These are phyloP conservation scores for Aspergillus biplanus DNA, from an alignment of 495 filamentous ascomycete species.

Conservation along the genomic window DNA sequence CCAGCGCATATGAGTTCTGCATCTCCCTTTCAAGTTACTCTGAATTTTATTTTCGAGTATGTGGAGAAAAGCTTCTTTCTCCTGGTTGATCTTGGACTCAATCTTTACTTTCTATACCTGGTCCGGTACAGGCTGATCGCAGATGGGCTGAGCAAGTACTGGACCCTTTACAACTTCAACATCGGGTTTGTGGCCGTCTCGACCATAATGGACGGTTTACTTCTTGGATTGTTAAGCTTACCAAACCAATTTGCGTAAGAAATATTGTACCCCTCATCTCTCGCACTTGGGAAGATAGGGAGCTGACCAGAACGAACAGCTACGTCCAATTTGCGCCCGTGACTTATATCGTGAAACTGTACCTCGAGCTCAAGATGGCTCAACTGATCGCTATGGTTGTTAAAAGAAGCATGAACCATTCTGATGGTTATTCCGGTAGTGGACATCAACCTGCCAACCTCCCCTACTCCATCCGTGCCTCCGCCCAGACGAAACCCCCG, in stretches of 20 bases:
- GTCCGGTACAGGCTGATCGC: conserved; percentile 49
- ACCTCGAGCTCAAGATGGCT: conserved; percentile 59
- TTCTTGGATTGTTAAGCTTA: neutral
- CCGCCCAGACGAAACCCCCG: neutral
- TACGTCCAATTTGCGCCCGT: conserved; percentile 59
- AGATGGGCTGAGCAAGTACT: conserved; percentile 54
- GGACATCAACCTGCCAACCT: conserved; percentile 4
- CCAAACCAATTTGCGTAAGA: conserved; percentile 13
- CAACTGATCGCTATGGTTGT: conserved; percentile 41
- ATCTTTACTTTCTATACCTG: conserved; percentile 51
- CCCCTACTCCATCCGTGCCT: conserved; percentile 1
- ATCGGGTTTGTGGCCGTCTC: conserved; percentile 51
- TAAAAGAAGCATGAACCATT: conserved; percentile 12
- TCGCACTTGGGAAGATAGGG: too few species aligned
- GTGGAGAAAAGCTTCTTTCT: conserved; percentile 52
- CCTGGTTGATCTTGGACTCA: conserved; percentile 49
- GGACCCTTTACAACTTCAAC: conserved; percentile 52
- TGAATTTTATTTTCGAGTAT: conserved; percentile 56
- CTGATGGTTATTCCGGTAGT: conserved; percentile 8
- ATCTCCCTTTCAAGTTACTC: conserved; percentile 34
- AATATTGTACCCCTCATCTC: neutral
- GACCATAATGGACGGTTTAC: conserved; percentile 52
- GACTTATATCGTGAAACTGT: conserved; percentile 56
- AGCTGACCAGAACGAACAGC: too few species aligned
- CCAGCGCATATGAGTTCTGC: conserved; percentile 37